Conservation (phyloP, 164 flowering plant species). For the Sedum album region DNA sequence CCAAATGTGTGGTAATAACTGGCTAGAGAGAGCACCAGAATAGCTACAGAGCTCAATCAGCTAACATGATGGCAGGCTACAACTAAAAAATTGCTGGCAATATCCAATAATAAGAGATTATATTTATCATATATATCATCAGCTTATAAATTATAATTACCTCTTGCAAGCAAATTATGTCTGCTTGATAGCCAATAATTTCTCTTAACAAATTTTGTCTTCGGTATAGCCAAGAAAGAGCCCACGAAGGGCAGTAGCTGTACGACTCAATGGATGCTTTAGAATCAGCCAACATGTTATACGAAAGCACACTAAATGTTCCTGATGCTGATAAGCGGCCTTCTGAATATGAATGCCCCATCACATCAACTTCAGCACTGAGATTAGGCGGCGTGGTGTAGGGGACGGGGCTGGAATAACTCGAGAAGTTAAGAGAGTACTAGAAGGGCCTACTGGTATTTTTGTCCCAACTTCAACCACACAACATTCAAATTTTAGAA, state of each 20-base stretch:
- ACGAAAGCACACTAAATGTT: slow-evolving; percentile 84
- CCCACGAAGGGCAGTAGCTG: slow-evolving; percentile 95
- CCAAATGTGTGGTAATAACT: not conserved
- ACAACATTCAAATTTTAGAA: slow-evolving; percentile 83
- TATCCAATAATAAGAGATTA: not conserved
- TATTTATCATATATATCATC: too few relatives aligned
- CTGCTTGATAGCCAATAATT: slow-evolving; percentile 91
- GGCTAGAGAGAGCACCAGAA: not conserved
- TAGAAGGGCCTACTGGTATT: slow-evolving; percentile 45
- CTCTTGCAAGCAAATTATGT: slow-evolving; percentile 97
- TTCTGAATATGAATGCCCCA: slow-evolving; percentile 58
- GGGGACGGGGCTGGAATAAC: slow-evolving; percentile 97
- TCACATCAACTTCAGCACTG: slow-evolving; percentile 63
- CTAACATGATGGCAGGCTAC: not conserved
- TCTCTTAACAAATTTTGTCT: slow-evolving; percentile 83
- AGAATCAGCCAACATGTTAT: slow-evolving; percentile 75
- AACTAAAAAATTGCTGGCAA: too few relatives aligned
- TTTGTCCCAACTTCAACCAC: slow-evolving; percentile 71
- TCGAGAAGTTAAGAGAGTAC: slow-evolving; percentile 53
- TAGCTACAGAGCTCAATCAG: not conserved
- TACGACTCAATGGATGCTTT: slow-evolving; percentile 65
- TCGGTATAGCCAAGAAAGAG: slow-evolving; percentile 91
- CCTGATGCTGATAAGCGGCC: slow-evolving; percentile 55
- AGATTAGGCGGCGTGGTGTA: slow-evolving; percentile 65
- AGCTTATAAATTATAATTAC: too few relatives aligned